These are phyloP conservation scores for Spathaspora arborariae DNA, from an alignment of 805 yeast genomes.

Conservation along the genomic window DNA sequence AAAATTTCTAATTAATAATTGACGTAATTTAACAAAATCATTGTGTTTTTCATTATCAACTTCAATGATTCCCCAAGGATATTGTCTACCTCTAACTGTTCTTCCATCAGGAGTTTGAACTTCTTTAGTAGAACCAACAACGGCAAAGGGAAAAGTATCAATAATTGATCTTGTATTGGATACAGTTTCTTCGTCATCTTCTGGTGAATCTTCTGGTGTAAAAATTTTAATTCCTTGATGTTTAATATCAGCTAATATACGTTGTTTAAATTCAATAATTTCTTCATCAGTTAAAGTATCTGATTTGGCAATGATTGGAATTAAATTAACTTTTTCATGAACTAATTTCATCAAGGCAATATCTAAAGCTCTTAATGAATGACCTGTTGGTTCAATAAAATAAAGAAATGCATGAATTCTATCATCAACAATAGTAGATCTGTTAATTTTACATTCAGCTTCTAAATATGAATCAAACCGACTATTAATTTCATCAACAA, in stretches of 20 bases:
- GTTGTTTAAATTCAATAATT: slow-evolving; percentile 66
- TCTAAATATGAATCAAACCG: slow-evolving; percentile 89
- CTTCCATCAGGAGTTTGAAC: slow-evolving; percentile 72
- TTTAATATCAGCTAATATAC: slow-evolving; percentile 73
- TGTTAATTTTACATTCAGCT: slow-evolving; percentile 77
- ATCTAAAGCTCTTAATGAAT: slow-evolving; percentile 83
- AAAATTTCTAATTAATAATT: slow-evolving; percentile 81
- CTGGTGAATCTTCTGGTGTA: slow-evolving; percentile 71
- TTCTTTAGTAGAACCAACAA: slow-evolving; percentile 81
- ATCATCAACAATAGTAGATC: slow-evolving; percentile 68
- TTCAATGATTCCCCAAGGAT: slow-evolving; percentile 97
- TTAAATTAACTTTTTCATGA: slow-evolving; percentile 87
- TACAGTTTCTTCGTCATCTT: slow-evolving; percentile 81
- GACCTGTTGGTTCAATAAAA: slow-evolving; percentile 97
- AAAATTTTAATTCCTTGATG: slow-evolving; percentile 71
- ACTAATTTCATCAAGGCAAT: slow-evolving; percentile 82
- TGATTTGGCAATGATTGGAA: slow-evolving; percentile 92
- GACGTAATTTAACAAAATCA: slow-evolving; percentile 86
- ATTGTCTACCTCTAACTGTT: slow-evolving; percentile 81
- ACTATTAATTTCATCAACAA: slow-evolving; percentile 80
- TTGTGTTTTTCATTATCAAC: slow-evolving; percentile 92
- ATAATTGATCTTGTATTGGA: slow-evolving; percentile 63
- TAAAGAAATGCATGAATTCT: slow-evolving; percentile 92
- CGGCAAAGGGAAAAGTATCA: slow-evolving; percentile 82
- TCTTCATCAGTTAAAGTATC: slow-evolving; percentile 91